These are phyloP conservation scores for Dispira simplex DNA, from an alignment of 192 early-diverging fungal genomes.

Conservation along the genomic window DNA sequence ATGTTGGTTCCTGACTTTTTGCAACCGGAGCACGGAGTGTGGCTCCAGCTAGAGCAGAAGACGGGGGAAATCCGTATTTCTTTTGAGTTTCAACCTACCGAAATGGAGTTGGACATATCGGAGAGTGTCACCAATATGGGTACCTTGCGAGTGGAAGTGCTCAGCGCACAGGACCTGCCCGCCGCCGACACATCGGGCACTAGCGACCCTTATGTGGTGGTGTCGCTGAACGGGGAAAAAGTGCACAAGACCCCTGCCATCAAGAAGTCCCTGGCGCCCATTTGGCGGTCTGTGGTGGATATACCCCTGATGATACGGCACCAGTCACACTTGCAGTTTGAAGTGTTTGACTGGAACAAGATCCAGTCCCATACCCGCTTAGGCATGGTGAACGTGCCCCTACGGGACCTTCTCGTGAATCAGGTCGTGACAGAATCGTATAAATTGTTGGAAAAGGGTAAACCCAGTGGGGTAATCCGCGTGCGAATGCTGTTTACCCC, in stretches of 20 bases:
- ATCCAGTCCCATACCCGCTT: slow-evolving; percentile 43
- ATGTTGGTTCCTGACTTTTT: slow-evolving; percentile 24
- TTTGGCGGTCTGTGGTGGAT: slow-evolving; percentile 49
- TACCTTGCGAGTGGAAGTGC: slow-evolving; percentile 37
- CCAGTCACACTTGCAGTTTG: slow-evolving; percentile 35
- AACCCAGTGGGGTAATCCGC: slow-evolving; percentile 26
- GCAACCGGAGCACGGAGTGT: slow-evolving; percentile 26
- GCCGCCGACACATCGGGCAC: slow-evolving; percentile 56
- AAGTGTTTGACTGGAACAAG: slow-evolving; percentile 71
- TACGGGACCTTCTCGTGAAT: slow-evolving; percentile 35
- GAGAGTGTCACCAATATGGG: slow-evolving; percentile 46
- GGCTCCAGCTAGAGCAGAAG: slow-evolving; percentile 30
- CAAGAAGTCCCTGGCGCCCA: slow-evolving; percentile 61
- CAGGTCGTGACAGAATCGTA: slow-evolving; percentile 28
- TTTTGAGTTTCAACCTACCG: slow-evolving; percentile 27
- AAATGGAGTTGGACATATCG: slow-evolving; percentile 21
- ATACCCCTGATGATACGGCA: slow-evolving; percentile 37
- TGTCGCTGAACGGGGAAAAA: slow-evolving; percentile 43
- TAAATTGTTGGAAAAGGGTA: slow-evolving; percentile 16
- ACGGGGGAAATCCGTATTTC: slow-evolving; percentile 23
- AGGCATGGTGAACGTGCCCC: slow-evolving; percentile 31
- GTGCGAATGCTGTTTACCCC: slow-evolving; percentile 45
- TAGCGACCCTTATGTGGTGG: slow-evolving; percentile 57
- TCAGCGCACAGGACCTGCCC: slow-evolving; percentile 38
- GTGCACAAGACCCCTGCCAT: slow-evolving; percentile 48